Evolutionary conservation across 495 filamentous ascomycete species (phyloP).

Genomic region (Podospora pseudopauciseta): DNA sequence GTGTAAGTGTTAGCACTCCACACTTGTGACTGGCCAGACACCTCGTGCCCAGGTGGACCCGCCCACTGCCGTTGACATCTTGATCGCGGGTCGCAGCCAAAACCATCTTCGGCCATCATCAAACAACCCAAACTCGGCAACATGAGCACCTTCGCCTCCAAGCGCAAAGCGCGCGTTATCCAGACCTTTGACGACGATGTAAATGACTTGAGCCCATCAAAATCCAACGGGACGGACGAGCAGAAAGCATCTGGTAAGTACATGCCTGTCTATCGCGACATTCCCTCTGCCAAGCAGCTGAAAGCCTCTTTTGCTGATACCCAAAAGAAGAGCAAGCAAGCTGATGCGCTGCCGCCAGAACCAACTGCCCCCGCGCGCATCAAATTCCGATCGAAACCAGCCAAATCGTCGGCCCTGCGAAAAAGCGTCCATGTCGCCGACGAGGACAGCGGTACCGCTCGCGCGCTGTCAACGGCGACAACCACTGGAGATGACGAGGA

Average conservation of each 20-base stretch:
- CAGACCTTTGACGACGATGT: conserved; percentile 65
- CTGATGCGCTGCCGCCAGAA: conserved; percentile 37
- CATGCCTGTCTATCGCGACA: not conserved
- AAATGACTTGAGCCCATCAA: conserved; percentile 20
- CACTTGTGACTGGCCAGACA: not conserved
- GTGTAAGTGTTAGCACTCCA: not conserved
- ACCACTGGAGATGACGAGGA: conserved; percentile 36
- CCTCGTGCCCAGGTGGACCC: no score
- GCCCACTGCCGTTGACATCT: no score
- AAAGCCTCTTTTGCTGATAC: conserved; percentile 30
- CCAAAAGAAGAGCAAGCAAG: conserved; percentile 32
- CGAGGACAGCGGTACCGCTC: conserved; percentile 23
- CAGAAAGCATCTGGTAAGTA: conserved; percentile 36
- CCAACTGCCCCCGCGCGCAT: conserved; percentile 34
- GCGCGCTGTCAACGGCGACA: conserved; percentile 24
- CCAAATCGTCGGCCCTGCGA: conserved; percentile 49
- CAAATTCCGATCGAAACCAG: conserved; percentile 45
- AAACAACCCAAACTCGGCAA: not conserved
- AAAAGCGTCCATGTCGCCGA: conserved; percentile 48
- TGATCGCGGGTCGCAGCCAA: not conserved
- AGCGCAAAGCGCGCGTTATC: conserved; percentile 72
- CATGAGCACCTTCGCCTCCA: conserved; percentile 63
- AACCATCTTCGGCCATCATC: not conserved
- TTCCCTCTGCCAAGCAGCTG: not conserved
- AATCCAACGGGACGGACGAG: conserved; percentile 32